These are phyloP conservation scores for Breynia disticha DNA, from an alignment of 441 rosid species.

Conservation along the genomic window DNA sequence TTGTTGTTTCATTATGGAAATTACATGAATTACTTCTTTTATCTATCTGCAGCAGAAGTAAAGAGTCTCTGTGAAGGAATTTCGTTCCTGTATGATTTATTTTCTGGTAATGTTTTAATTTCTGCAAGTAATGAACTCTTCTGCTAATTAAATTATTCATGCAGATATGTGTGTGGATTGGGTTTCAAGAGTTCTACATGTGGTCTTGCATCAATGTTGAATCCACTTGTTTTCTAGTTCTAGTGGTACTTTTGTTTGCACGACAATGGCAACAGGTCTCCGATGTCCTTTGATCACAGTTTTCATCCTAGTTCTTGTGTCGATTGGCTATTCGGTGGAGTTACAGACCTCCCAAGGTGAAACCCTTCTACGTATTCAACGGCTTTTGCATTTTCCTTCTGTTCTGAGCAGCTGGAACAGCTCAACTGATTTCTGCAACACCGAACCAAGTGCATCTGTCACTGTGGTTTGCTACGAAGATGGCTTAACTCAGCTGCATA, in stretches of 20 bases:
- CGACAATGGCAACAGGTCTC: conserved; percentile 37
- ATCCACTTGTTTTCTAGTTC: conserved; percentile 5
- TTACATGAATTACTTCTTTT: not conserved
- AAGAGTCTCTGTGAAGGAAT: not conserved
- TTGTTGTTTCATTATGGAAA: not conserved
- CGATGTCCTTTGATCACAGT: conserved; percentile 22
- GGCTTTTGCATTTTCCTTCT: conserved; percentile 53
- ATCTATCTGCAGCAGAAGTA: not conserved
- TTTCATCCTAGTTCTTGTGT: conserved; percentile 27
- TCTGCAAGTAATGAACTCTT: no score
- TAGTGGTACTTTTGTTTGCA: not conserved
- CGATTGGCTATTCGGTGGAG: conserved; percentile 38
- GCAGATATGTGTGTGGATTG: not conserved
- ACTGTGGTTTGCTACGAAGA: conserved; percentile 79
- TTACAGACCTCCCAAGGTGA: conserved; percentile 60
- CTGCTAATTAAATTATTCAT: no score
- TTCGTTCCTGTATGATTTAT: not conserved
- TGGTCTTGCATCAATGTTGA: not conserved
- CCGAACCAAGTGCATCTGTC: conserved; percentile 45
- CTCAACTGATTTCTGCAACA: conserved; percentile 70
- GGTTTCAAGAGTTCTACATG: not conserved
- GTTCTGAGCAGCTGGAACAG: conserved; percentile 64
- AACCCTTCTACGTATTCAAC: conserved; percentile 57
- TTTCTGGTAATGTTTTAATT: no score
- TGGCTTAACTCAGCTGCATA: conserved; percentile 72